phyloP scores from a whole-genome alignment of 208 protist species.

The Acanthamoeba sp. region DNA sequence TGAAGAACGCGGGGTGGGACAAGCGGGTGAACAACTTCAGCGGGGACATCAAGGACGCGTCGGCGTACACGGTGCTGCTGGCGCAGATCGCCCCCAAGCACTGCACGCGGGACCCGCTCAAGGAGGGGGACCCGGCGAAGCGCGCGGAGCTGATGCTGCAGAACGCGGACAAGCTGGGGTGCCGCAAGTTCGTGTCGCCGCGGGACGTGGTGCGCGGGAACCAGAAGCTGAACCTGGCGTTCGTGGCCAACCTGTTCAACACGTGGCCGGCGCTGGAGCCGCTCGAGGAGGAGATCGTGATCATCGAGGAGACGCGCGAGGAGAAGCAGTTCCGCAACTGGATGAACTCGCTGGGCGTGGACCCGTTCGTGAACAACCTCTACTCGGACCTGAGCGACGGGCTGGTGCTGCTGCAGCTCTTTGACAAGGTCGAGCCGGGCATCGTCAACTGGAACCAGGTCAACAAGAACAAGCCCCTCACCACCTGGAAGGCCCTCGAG shows the following conservation, averaged over 20 bases:
- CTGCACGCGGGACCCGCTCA: slow-evolving; percentile 82
- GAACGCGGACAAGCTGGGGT: slow-evolving; percentile 91
- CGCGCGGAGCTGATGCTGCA: slow-evolving; percentile 90
- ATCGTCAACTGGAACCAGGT: slow-evolving; percentile 90
- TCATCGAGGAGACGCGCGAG: slow-evolving; percentile 89
- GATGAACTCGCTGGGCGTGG: slow-evolving; percentile 92
- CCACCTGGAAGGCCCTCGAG: slow-evolving; percentile 90
- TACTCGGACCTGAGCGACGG: slow-evolving; percentile 91
- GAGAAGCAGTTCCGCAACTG: slow-evolving; percentile 91
- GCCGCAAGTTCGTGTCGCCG: slow-evolving; percentile 90
- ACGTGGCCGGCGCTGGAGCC: slow-evolving; percentile 82
- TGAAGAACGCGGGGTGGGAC: slow-evolving; percentile 87
- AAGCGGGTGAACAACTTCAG: slow-evolving; percentile 91
- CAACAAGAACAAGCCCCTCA: slow-evolving; percentile 87
- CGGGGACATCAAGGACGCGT: slow-evolving; percentile 88
- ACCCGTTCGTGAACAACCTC: slow-evolving; percentile 90
- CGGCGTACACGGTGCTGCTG: slow-evolving; percentile 90
- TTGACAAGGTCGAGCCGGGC: slow-evolving; percentile 91
- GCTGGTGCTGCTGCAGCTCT: slow-evolving; percentile 89
- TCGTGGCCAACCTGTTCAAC: slow-evolving; percentile 93
- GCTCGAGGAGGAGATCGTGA: slow-evolving; percentile 76
- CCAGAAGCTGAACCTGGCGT: slow-evolving; percentile 91
- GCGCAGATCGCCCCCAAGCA: slow-evolving; percentile 89
- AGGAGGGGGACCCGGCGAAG: slow-evolving; percentile 83
- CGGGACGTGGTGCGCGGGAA: slow-evolving; percentile 89